Base-by-base conservation (phyloP, 1,139 yeast genomes). In the Diutina mesorugosa region DNA sequence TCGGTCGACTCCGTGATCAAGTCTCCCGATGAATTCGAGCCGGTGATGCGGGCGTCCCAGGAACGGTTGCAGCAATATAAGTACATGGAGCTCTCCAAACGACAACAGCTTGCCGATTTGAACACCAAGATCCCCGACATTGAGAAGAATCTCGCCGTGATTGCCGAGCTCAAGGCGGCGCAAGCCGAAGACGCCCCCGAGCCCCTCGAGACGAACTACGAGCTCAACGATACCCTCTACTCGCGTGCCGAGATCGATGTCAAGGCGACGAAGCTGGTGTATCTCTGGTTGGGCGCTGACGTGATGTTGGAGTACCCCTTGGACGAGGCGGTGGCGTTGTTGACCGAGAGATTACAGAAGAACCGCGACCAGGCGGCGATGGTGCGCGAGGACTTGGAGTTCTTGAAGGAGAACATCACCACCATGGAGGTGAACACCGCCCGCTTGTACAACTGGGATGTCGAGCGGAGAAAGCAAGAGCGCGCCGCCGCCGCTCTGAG, bases 381-480 rank as follows among this genome's bases (percentile, higher is more conserved):
- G 9, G 85, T 93, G 47, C 81, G 85, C 62, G 96, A 90, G 64
- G 99, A 93, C 68, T 76, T 93, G 62, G 96, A 89, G 65, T 93
- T 85, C 65, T 74, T 95, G 64, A 80, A 96, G 65, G 96, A 91
- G 62, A 90, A 91, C 66, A 91, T 93, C 61, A 93, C 99, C 28
- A 91, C 98, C 4, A 89, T 93, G 93, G 98, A 93, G 69, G 99
- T 93, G 56, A 93, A 93, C 66, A 90, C 96, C 18, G 98, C 99
- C 1, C 79, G 99, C 62, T 83, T 90, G 57, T 91, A 91, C 68
- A 93, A 93, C 67, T 91, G 97, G 97, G 97, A 90, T 67, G 97
- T 93, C 9, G 93, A 88, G 65, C 79, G 90, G 72, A 81, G 96
- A 66, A 82, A 38, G 47, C 45, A 21, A 21, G 47, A 51, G 18